Base-by-base conservation (phyloP, 2,329 filamentous ascomycete genomes). In the Fusarium albosuccineum region DNA sequence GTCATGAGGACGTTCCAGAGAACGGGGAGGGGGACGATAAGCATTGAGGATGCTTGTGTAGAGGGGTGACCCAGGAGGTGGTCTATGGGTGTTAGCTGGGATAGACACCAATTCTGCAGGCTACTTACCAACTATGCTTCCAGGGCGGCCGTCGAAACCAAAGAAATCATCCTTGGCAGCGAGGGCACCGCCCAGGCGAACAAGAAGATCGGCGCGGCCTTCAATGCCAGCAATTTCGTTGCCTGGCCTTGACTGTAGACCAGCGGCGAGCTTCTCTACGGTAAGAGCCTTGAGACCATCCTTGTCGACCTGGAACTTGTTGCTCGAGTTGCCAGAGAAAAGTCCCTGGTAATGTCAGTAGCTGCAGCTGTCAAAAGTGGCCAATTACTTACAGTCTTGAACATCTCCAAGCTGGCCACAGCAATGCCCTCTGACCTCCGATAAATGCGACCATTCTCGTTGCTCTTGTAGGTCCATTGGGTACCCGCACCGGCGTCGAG, bases 1-100 rank as follows among this genome's bases (percentile, higher is more conserved):
- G 93, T 90, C 89, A 97, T 97, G 10, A 99, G 87, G 1, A 95
- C 89, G 64, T 90, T 89, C 96, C 96, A 99, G 8, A 99, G 84
- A 0, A 94, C 95, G 2, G 94, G 93, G 11, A 98, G 83, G 10
- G 92, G 88, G 42, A 97, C 89, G 66, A 97, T 93, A 1, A 95
- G 93, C 48, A 94, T 92, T 1, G 94, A 97, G 1, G 93, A 92
- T 13, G 93, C 93, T 75, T 95, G 91, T 6, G 95, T 97, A 3
- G 93, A 91, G 2, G 94, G 92, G 75, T 98, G 96, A 4, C 92
- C 92, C 39, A 98, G 87, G n/a, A 98, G 88, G 76, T 97, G 94
- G 78, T 98, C 95, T 94, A 40, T 14, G n/a, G 16, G 9, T n/a
- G 9, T 75, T 70, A 75, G 66, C 52, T 46, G 46, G 14, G 42